Evolutionary conservation across 129 eudicot species (phyloP).

Genomic region (Pittosporum tobira): DNA sequence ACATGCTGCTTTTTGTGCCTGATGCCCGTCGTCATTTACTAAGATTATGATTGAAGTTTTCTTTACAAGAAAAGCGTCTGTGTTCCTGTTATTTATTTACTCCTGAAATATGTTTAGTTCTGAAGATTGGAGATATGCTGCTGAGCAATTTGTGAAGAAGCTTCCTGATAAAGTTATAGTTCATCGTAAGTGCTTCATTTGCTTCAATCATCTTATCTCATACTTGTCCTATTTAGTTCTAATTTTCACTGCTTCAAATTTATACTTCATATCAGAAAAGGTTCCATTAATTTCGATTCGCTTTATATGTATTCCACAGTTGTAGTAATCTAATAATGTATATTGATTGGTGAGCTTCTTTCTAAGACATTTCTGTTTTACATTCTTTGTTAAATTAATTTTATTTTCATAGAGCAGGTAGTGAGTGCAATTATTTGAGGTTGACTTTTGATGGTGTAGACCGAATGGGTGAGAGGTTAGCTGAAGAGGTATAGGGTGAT

Average conservation of each 20-base stretch:
- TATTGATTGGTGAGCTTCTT: no score
- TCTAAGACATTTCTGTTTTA: conserved; percentile 1
- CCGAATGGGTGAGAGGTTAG: conserved; percentile 86
- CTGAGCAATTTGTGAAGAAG: conserved; percentile 67
- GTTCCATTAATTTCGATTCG: no score
- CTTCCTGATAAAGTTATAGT: conserved; percentile 75
- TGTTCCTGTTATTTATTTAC: neutral
- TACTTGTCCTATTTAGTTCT: neutral
- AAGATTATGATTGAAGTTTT: neutral
- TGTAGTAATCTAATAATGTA: no score
- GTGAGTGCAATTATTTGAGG: conserved; percentile 63
- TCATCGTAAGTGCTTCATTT: conserved; percentile 52
- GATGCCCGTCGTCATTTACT: no score
- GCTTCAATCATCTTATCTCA: neutral
- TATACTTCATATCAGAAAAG: neutral
- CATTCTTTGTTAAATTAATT: conserved; percentile 3
- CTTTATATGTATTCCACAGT: no score
- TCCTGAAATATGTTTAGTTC: conserved; percentile 40
- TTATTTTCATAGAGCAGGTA: conserved; percentile 46
- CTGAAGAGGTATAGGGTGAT: conserved; percentile 66
- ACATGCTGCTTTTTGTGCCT: no score
- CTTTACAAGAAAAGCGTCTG: neutral
- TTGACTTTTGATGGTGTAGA: conserved; percentile 98
- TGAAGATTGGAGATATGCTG: conserved; percentile 85
- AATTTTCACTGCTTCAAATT: neutral